Evolutionary conservation across 2,329 filamentous ascomycete species (phyloP).

Genomic region (Juglanconis oblonga): DNA sequence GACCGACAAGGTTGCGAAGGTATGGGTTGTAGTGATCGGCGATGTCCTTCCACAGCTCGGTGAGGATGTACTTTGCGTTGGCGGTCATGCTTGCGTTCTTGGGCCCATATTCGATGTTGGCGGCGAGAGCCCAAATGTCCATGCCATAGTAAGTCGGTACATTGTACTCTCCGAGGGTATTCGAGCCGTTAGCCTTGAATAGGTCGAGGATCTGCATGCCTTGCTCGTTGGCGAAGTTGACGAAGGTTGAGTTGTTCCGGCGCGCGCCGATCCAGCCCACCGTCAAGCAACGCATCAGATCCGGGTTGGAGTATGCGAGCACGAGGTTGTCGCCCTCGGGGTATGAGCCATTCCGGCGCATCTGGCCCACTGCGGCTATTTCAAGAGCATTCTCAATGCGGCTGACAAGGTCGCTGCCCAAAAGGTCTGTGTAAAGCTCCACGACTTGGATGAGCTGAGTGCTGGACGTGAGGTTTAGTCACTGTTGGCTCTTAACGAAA

Average conservation of each 20-base stretch:
- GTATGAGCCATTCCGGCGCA: constrained; percentile 38
- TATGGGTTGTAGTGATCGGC: constrained; percentile 35
- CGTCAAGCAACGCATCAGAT: constrained; percentile 36
- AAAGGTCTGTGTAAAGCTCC: constrained; percentile 31
- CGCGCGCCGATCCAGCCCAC: constrained; percentile 40
- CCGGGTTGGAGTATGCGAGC: constrained; percentile 39
- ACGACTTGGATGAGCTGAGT: constrained; percentile 34
- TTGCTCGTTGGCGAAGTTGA: constrained; percentile 34
- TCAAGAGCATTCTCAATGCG: constrained; percentile 36
- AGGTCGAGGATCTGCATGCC: constrained; percentile 29
- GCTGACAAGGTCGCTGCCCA: constrained; percentile 29
- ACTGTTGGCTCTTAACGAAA: not conserved
- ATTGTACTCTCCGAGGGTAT: constrained; percentile 37
- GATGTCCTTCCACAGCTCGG: constrained; percentile 32
- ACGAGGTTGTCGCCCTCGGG: constrained; percentile 37
- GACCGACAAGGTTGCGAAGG: constrained; percentile 32
- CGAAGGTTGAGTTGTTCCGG: constrained; percentile 33
- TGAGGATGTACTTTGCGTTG: constrained; percentile 28
- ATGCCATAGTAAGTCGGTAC: constrained; percentile 40
- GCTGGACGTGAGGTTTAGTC: constrained; percentile 8
- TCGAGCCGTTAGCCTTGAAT: constrained; percentile 29
- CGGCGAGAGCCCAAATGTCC: constrained; percentile 37
- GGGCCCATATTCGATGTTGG: constrained; percentile 35
- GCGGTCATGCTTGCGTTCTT: constrained; percentile 27
- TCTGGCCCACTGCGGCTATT: constrained; percentile 34